These are phyloP conservation scores for Nitzschia inconspicua DNA, from an alignment of 108 stramenopile genomes.

Conservation along the genomic window DNA sequence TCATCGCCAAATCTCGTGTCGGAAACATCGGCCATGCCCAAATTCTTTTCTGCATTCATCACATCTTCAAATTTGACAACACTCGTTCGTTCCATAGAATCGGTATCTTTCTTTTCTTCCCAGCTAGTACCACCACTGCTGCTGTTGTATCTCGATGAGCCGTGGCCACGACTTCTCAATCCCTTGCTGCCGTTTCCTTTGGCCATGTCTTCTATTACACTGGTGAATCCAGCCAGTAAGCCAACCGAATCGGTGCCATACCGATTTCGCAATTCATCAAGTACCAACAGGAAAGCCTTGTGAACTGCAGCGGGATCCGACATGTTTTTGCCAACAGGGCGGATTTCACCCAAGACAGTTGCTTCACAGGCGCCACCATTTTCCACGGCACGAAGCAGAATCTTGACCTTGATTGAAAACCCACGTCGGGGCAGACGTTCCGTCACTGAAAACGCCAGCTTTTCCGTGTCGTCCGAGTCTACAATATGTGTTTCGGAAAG, in stretches of 20 bases:
- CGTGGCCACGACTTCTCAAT: slow-evolving; percentile 5
- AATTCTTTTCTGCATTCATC: slow-evolving; percentile 24
- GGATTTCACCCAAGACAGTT: slow-evolving; percentile 60
- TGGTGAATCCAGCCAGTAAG: slow-evolving; percentile 41
- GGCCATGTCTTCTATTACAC: slow-evolving; percentile 28
- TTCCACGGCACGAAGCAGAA: slow-evolving; percentile 47
- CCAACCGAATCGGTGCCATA: slow-evolving; percentile 70
- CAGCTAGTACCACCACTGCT: slow-evolving; percentile 17
- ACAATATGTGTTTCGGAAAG: slow-evolving; percentile 73
- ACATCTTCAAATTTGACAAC: slow-evolving; percentile 55
- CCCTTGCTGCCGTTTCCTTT: neutral
- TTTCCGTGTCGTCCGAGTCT: slow-evolving; percentile 63
- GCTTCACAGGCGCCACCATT: slow-evolving; percentile 51
- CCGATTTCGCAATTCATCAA: slow-evolving; percentile 69
- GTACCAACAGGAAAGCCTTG: slow-evolving; percentile 72
- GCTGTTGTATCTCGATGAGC: slow-evolving; percentile 31
- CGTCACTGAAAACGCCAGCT: slow-evolving; percentile 47
- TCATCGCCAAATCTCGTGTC: slow-evolving; percentile 40
- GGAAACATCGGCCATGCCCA: slow-evolving; percentile 6
- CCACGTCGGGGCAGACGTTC: slow-evolving; percentile 78
- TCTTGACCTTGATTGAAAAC: slow-evolving; percentile 67
- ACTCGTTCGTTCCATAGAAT: slow-evolving; percentile 2
- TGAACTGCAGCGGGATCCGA: slow-evolving; percentile 78
- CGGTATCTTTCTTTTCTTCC: slow-evolving; percentile 7
- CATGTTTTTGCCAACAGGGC: slow-evolving; percentile 82